Base-by-base conservation (phyloP, 345 rosid genomes). In the Eucalyptus camaldulensis region DNA sequence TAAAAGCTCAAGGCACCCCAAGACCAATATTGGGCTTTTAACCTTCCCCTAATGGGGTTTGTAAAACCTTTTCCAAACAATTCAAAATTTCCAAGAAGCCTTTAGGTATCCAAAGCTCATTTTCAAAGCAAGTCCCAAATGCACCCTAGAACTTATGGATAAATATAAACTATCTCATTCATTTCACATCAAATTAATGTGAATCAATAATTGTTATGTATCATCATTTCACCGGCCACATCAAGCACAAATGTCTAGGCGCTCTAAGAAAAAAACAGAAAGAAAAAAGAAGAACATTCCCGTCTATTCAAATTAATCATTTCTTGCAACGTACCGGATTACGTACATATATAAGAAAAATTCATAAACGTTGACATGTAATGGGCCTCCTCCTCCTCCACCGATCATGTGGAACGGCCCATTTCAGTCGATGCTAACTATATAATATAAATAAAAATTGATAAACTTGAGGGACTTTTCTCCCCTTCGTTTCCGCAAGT, bases 121-220 rank as follows among this genome's bases (percentile, higher is more conserved):
- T 50, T 50, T 15, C 1, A 50, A 50, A 50, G 19, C 8, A 50
- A 15, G 8, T 50, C 1, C 19, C 7, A 6, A 50, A 50, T 19
- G 3, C 6, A 15, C 53, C 3, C 17, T 49, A 13, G 14, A 3
- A 5, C 22, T 16, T 5, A 31, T 1, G 10, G 2, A 65, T 6
- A 8, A 10, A 31, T 33, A 14, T 4, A 4, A 4, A 8, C 33
- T n/a, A 5, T n/a, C 76, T 65, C 37, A 15, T 65, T n/a, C 16
- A n/a, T 15, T 60, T 13, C 0, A 9, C 11, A 0, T 8, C 24
- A 17, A 31, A 8, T 16, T 11, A 69, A 7, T 14, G 19, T 14
- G 8, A 9, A 9, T 6, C 2, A 10, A 33, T 69, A 33, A 69
- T 31, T 31, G 11, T 33, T 5, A 69, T 60, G 24, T 33, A 17